These are phyloP conservation scores for Phytophthora cactorum DNA, from an alignment of 352 stramenopile genomes.

Conservation along the genomic window DNA sequence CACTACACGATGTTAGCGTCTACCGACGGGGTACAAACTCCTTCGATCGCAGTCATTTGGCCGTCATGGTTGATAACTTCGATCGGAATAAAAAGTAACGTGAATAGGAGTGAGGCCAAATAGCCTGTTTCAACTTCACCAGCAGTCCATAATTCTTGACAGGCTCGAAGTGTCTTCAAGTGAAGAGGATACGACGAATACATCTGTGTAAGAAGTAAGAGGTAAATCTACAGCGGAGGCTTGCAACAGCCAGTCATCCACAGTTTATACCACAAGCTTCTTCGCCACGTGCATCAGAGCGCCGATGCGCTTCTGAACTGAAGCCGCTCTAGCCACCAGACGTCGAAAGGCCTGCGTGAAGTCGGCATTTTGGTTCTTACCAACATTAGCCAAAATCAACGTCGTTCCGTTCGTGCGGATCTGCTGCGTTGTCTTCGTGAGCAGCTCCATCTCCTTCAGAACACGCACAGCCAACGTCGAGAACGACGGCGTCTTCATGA, in stretches of 20 bases:
- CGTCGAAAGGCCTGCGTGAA: conserved; percentile 52
- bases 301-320: conserved; percentile 62
- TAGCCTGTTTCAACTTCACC: conserved; percentile 7
- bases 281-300: conserved; percentile 38
- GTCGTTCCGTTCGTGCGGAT: conserved; percentile 72
- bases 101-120: conserved; percentile 30
- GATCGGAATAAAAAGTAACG: conserved; percentile 13
- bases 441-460: conserved; percentile 61
- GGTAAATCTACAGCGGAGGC: not conserved
- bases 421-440: conserved; percentile 63
- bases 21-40: conserved; percentile 15
- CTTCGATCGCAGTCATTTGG: conserved; percentile 25
- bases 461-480: conserved; percentile 47
- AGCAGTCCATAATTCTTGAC: not conserved
- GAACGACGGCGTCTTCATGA: conserved; percentile 45
- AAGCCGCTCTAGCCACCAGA: conserved; percentile 55
- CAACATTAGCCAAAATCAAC: conserved; percentile 62
- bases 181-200: conserved; percentile 4
- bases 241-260: not conserved
- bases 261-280: conserved; percentile 27
- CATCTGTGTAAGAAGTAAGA: not conserved
- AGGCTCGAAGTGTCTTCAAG: not conserved
- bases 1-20: conserved; percentile 18
- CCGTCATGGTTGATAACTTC: conserved; percentile 16
- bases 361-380: conserved; percentile 44